Base-by-base conservation (phyloP, 2,329 filamentous ascomycete genomes). In the Fonsecaea pugnacius region DNA sequence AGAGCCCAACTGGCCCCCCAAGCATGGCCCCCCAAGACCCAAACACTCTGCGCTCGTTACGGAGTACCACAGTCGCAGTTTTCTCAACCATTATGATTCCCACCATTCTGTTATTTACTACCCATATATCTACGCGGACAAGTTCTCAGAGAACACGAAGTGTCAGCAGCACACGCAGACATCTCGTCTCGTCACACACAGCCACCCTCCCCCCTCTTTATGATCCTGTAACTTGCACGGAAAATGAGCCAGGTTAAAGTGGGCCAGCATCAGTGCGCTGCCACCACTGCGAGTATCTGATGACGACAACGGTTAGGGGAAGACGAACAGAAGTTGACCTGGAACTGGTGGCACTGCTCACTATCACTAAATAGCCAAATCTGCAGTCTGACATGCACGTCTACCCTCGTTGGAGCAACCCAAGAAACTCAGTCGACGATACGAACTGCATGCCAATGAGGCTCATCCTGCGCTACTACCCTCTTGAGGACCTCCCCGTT, bases 321-420 rank as follows among this genome's bases (percentile, higher is more conserved):
- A 16, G 38, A 43, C n/a, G 27, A 30, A 30, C 27, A 7, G 9
- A 48, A 48, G 18, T 48, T 48, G 21, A 27, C 43, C 43, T 48
- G 43, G 40, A 46, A 14, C 24, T 21, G 8, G 24, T 21, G 40
- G 40, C 2, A 24, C 7, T 21, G 40, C 40, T 18, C 32, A 32
- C 27, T 16, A 32, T 14, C 12, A 32, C 51, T 21, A 36, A 53
- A 10, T 53, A 36, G 16, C 33, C 33, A 53, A 53, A 36, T 16
- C 51, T 32, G 51, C 51, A 53, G 24, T 53, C 51, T 53, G 51
- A 53, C 51, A 53, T 35, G 51, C 48, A 10, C 3, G 30, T 51
- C 4, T 30, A n/a, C 27, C 48, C 48, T 27, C 48, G 30, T 51
- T 18, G 14, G 14, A 40, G 38, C 43, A 48, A 48, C 43, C 43